Conservation (phyloP, 2,329 filamentous ascomycete species). For the Phyllosticta citribraziliensis region DNA sequence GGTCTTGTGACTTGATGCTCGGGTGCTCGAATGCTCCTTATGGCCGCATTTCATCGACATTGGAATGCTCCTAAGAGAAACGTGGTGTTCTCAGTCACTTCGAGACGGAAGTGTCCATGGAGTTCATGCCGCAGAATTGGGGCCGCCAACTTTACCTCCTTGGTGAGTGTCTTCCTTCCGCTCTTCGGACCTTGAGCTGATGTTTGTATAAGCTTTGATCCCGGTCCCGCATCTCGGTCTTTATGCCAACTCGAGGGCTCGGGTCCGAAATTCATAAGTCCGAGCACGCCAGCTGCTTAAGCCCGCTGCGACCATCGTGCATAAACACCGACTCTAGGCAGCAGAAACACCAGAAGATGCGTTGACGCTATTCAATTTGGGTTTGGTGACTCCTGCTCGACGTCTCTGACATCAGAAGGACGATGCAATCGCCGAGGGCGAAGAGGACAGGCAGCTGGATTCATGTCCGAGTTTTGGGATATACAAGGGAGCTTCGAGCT, state of each 20-base stretch:
- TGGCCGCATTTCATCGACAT: too few species aligned
- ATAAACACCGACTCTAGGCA: not conserved
- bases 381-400: not conserved
- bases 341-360: not conserved
- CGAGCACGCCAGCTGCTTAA: not conserved
- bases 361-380: not conserved
- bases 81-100: too few species aligned
- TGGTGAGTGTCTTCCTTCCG: not conserved
- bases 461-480: not conserved
- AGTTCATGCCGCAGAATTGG: too few species aligned
- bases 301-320: not conserved
- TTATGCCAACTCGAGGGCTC: not conserved
- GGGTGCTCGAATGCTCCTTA: too few species aligned
- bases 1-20: too few species aligned
- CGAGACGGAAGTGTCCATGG: too few species aligned
- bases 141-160: not conserved
- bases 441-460: not conserved
- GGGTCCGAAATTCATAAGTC: not conserved
- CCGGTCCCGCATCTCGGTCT: not conserved
- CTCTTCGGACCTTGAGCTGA: not conserved
- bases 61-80: too few species aligned
- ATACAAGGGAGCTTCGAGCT: not conserved
- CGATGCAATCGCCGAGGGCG: not conserved
- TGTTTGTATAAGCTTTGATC: not conserved
- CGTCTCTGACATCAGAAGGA: not conserved